A percentile compares a stretch with the other conserved stretches of the same genome.
Evolutionary conservation across 2,329 filamentous ascomycete species (phyloP).

Genomic region (Lecanicillium sp.): DNA sequence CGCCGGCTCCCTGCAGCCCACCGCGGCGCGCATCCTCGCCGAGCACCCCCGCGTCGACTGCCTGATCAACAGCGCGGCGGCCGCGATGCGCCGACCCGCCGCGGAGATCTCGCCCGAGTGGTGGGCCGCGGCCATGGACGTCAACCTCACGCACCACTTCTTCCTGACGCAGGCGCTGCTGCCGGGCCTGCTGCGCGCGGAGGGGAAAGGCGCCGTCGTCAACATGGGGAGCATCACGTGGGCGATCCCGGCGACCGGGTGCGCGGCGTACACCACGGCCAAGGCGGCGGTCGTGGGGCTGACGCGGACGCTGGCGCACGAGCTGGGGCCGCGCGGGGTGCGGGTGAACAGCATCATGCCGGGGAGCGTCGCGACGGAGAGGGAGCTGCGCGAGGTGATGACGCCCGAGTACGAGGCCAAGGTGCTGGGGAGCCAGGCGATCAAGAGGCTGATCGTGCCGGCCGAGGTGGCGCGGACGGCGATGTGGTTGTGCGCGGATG

Average conservation of each 20-base stretch:
- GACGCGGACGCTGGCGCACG: slow-evolving; percentile 53
- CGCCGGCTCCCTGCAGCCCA: slow-evolving; percentile 20
- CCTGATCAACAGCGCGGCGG: slow-evolving; percentile 79
- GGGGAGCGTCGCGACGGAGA: slow-evolving; percentile 39
- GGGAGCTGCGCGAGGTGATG: slow-evolving; percentile 37
- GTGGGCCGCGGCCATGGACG: slow-evolving; percentile 33
- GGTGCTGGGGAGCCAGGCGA: slow-evolving; percentile 34
- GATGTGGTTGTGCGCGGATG: slow-evolving; percentile 40
- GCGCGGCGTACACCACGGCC: slow-evolving; percentile 52
- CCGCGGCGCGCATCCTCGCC: slow-evolving; percentile 25
- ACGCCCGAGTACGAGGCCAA: slow-evolving; percentile 35
- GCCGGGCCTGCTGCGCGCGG: slow-evolving; percentile 60
- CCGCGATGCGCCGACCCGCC: slow-evolving; percentile 16
- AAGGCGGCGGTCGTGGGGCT: slow-evolving; percentile 55
- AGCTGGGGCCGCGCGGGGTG: slow-evolving; percentile 46
- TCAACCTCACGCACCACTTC: slow-evolving; percentile 40
- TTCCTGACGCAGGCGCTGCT: slow-evolving; percentile 68
- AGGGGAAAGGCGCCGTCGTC: slow-evolving; percentile 55
- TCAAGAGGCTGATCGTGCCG: slow-evolving; percentile 36
- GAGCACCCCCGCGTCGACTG: slow-evolving; percentile 61
- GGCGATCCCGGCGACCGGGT: slow-evolving; percentile 44
- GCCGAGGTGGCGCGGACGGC: slow-evolving; percentile 41
- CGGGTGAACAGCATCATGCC: slow-evolving; percentile 46
- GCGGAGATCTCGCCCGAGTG: slow-evolving; percentile 28
- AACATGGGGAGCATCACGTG: slow-evolving; percentile 51